Evolutionary conservation across 768 basidiomycete genomes (phyloP).

Genomic region (Phlebiopsis flavidoalba): DNA sequence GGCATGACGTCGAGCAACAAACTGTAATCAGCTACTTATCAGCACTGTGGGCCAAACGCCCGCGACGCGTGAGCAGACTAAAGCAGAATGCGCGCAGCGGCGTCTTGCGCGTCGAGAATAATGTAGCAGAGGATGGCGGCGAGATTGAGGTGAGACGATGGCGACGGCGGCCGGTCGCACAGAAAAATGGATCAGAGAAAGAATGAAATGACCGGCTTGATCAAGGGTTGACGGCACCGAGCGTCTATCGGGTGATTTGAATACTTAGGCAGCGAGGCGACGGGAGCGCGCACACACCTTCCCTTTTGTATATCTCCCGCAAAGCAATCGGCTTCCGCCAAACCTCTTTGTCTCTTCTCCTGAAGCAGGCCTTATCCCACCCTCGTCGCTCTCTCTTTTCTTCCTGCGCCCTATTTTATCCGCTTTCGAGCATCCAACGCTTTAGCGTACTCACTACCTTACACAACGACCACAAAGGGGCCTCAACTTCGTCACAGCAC

Average conservation of each 20-base stretch:
- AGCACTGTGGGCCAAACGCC: not conserved
- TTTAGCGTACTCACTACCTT: not conserved
- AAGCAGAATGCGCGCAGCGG: not conserved
- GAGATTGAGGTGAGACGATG: not conserved
- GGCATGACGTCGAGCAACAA: not conserved
- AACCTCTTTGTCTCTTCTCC: constrained; percentile 2
- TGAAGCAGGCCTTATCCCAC: constrained; percentile 8
- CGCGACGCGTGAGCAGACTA: not conserved
- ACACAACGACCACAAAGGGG: constrained; percentile 1
- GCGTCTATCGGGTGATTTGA: not conserved
- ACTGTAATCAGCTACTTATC: not conserved
- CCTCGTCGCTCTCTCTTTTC: constrained; percentile 14
- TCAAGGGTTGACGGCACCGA: not conserved
- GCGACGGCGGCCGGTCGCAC: not conserved
- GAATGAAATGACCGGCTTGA: not conserved
- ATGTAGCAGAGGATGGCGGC: no score
- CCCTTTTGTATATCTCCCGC: constrained; percentile 6
- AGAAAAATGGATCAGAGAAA: not conserved
- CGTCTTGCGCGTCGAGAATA: no score
- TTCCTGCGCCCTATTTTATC: constrained; percentile 1
- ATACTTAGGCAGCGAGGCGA: not conserved
- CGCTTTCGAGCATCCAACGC: not conserved
- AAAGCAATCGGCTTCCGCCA: not conserved
- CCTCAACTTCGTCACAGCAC: not conserved
- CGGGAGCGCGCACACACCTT: not conserved